Evolutionary conservation across 805 yeast genomes (phyloP).

Genomic region (Metschnikowia amazonensis): DNA sequence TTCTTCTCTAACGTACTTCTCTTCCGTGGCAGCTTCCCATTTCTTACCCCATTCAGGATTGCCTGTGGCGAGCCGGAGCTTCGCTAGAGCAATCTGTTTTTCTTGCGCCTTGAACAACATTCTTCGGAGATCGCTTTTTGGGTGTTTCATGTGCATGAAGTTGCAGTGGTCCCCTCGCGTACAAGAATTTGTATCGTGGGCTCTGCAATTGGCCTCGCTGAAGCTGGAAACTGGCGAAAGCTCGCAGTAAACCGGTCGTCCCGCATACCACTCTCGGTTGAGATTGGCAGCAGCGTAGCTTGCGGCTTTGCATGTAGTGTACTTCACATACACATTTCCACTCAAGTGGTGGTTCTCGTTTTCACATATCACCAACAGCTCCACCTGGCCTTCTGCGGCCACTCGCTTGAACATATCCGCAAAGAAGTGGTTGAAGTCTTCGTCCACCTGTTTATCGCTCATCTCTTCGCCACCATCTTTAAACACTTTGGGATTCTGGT

Average conservation of each 20-base stretch:
- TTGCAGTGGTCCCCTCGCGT: conserved; percentile 82
- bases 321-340: conserved; percentile 81
- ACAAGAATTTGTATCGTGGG: conserved; percentile 61
- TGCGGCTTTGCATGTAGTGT: conserved; percentile 54
- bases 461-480: conserved; percentile 28
- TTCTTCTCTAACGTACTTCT: conserved; percentile 6
- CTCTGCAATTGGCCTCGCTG: conserved; percentile 70
- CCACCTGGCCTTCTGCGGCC: conserved; percentile 48
- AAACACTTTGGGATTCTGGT: conserved; percentile 54
- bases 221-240: conserved; percentile 70
- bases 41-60: conserved; percentile 17
- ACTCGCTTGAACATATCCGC: conserved; percentile 69
- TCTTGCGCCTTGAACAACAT: conserved; percentile 40
- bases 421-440: conserved; percentile 57
- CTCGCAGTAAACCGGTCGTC: conserved; percentile 75
- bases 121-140: conserved; percentile 41
- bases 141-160: conserved; percentile 73
- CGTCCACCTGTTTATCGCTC: conserved; percentile 38
- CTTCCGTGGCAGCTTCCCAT: conserved; percentile 17
- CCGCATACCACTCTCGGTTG: conserved; percentile 79
- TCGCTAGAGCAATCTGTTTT: conserved; percentile 21
- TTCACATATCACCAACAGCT: conserved; percentile 70
- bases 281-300: conserved; percentile 54
- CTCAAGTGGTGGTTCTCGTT: conserved; percentile 77
- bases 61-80: conserved; percentile 13